Base-by-base conservation (phyloP, 179 eudicot genomes). In the Silene coronaria region DNA sequence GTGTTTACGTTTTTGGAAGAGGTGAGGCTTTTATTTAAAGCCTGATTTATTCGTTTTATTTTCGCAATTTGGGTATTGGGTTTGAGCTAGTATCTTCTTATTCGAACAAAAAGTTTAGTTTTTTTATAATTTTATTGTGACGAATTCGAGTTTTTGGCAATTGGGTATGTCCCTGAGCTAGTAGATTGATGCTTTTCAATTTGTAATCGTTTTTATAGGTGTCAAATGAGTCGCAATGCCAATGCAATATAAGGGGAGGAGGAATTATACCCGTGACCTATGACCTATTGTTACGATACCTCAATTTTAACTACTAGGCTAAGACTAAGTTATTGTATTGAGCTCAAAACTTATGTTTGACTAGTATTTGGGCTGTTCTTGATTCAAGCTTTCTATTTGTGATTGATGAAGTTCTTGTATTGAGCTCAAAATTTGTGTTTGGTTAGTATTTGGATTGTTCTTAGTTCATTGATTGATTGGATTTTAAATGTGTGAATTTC, bases 21-120 rank as follows among this genome's bases (percentile, higher is more conserved):
- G 71, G 66, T 78, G 76, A 22, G 76, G 36, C 53, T 64, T 32
- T 53, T 42, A 42, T 42, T 42, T 42, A 42, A 42, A 42, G 13
- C 13, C 3, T 42, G 48, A 9, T 42, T 42, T 42, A 42, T 42
- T 42, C 3, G 3, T 10, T 42, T 42, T 42, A 42, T 42, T 42
- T 42, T 42, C 3, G 2, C 48, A 42, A 9, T 11, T 42, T 42
- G 13, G 48, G 45, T 38, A 38, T 34, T 38, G 12, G 9, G 48
- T 42, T 42, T 42, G 48, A 42, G 48, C 48, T 42, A 42, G 10
- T 42, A 42, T 11, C 48, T 38, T 42, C 3, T 42, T 9, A 42
- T 23, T 24, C 8, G 6, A 3, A 4, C 7, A 42, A 19, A n/a
- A 65, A 72, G 57, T 30, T 77, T 60, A 57, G 38, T 32, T 72